Evolutionary conservation across 805 yeast species (phyloP).

Genomic region (Kodamaea sagamina): DNA sequence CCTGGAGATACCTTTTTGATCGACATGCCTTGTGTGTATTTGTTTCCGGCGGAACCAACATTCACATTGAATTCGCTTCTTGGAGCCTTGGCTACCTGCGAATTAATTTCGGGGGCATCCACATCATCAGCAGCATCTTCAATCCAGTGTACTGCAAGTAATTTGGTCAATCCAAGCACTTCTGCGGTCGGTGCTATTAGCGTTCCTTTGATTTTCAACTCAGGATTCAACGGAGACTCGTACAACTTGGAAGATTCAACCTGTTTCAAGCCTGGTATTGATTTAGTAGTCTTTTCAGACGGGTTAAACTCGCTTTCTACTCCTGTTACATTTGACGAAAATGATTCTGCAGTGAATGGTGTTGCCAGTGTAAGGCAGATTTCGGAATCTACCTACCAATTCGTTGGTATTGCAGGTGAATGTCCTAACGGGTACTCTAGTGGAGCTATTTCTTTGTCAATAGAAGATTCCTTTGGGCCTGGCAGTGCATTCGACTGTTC

Average conservation of each 20-base stretch:
- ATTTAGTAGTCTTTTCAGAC: slow-evolving; percentile 19
- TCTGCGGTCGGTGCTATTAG: slow-evolving; percentile 20
- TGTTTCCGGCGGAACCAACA: slow-evolving; percentile 17
- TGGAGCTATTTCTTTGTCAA: too few species aligned
- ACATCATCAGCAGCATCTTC: slow-evolving; percentile 7
- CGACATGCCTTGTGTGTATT: slow-evolving; percentile 28
- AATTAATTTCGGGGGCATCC: slow-evolving; percentile 10
- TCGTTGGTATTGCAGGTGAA: slow-evolving; percentile 15
- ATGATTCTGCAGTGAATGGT: too few species aligned
- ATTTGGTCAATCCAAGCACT: slow-evolving; percentile 14
- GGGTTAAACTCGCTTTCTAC: slow-evolving; percentile 18
- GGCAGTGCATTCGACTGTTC: slow-evolving; percentile 15
- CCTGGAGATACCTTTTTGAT: slow-evolving; percentile 32
- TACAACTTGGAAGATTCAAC: slow-evolving; percentile 13
- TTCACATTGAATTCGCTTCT: slow-evolving; percentile 13
- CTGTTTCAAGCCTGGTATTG: slow-evolving; percentile 13
- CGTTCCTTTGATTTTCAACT: slow-evolving; percentile 19
- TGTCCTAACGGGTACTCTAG: slow-evolving; percentile 24
- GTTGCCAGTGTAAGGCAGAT: not conserved
- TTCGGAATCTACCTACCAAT: too few species aligned
- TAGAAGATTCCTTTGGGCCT: slow-evolving; percentile 27
- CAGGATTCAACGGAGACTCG: slow-evolving; percentile 18
- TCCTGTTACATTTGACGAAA: slow-evolving; percentile 9
- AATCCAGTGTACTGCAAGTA: slow-evolving; percentile 23
- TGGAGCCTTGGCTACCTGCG: slow-evolving; percentile 14